These are phyloP conservation scores for Pythium dissotocum DNA, from an alignment of 352 stramenopile genomes.

Conservation along the genomic window DNA sequence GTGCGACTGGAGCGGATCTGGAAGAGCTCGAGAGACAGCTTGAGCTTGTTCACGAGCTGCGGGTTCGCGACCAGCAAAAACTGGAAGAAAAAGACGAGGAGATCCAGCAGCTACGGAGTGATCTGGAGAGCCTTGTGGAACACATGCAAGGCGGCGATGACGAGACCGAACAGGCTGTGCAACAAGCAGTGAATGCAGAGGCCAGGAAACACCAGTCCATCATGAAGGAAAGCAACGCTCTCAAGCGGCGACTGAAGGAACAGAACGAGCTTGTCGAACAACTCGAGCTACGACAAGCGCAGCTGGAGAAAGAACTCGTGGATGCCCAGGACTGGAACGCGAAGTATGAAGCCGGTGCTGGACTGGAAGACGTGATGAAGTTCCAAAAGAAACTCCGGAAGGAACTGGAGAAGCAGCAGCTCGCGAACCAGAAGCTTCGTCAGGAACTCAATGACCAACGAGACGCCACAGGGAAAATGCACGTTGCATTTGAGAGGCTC, in stretches of 20 bases:
- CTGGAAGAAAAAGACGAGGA: constrained; percentile 61
- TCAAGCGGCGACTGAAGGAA: constrained; percentile 54
- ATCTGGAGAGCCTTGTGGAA: constrained; percentile 56
- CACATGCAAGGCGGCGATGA: constrained; percentile 38
- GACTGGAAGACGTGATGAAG: constrained; percentile 72
- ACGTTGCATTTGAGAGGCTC: constrained; percentile 58
- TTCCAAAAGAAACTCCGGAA: constrained; percentile 72
- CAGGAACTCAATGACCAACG: constrained; percentile 62
- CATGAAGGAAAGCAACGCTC: constrained; percentile 37
- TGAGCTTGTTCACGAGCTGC: constrained; percentile 64
- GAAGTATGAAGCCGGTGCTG: constrained; percentile 64
- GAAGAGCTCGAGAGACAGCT: constrained; percentile 63
- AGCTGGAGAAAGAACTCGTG: constrained; percentile 58
- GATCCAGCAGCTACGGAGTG: constrained; percentile 58
- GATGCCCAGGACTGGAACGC: constrained; percentile 66
- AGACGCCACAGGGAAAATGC: constrained; percentile 54
- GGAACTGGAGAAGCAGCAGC: constrained; percentile 61
- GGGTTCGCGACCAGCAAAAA: constrained; percentile 56
- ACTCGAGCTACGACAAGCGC: constrained; percentile 51
- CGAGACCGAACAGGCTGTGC: constrained; percentile 36
- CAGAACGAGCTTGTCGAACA: constrained; percentile 49
- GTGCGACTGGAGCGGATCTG: constrained; percentile 15
- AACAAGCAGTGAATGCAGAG: constrained; percentile 39
- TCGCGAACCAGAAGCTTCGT: constrained; percentile 58
- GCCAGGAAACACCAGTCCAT: constrained; percentile 29